Evolutionary conservation across 2,329 filamentous ascomycete species (phyloP), one percentile per base, ranked within the genome.

Genomic region (Magnaporthales sp.): DNA sequence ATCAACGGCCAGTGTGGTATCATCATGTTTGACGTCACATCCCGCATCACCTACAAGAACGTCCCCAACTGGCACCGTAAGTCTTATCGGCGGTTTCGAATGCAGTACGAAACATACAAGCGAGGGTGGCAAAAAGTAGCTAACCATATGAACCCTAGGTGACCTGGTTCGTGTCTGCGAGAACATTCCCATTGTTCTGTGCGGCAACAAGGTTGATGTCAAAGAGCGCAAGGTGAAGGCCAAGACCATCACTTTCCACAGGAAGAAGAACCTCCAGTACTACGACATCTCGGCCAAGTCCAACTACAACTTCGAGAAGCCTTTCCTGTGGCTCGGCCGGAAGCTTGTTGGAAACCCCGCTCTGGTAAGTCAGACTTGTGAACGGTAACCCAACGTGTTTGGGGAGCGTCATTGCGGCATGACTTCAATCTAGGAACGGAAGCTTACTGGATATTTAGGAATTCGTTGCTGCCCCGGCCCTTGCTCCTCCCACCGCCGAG

Each of bases 161-260:
- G 95, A 99, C 78, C 89, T 99, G 75, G 93, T 97, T 83, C 95
- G 94, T 82, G 94, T 99, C 77, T 98, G 94, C 85, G 94, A 99
- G 88, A 96, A 95, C 86, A 95, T 99, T 76, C 94, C 94, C 74
- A 98, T 99, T 77, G 95, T 98, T 75, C 91, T 99, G 72, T 93
- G 89, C 81, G 94, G 94, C 77, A 99, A 99, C 91, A 99, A 99
- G 89, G 94, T 99, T 80, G 94, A 99, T 77, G 95, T 99, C 72
- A 99, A 99, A 91, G 95, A 99, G 89, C 92, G 95, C 82, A 99
- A 99, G 86, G 95, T 99, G 79, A 99, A 99, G 90, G 95, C 95
- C 78, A 99, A 99, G 92, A 96, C 94, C 79, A 99, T 99, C 83
- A 99, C 95, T 73, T 99, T 99, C 91, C 95, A 99, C 88, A 92